phyloP scores from a whole-genome alignment of 164 flowering plant species.

The Sedum album region DNA sequence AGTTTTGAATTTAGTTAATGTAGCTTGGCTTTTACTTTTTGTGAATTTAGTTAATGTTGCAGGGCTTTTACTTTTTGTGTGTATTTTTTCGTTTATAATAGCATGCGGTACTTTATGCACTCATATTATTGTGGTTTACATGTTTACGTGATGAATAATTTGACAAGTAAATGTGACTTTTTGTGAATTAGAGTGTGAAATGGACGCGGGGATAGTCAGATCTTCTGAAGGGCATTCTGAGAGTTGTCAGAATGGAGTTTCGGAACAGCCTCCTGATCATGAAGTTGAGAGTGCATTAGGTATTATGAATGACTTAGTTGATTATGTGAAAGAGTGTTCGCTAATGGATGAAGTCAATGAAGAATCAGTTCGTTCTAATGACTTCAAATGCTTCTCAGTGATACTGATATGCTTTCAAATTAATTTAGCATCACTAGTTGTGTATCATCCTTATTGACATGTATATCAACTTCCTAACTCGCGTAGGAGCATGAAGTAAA shows the following conservation, averaged over 20 bases:
- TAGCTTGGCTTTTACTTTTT: not conserved
- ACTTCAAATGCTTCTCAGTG: not conserved
- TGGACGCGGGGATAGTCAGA: conserved; percentile 33
- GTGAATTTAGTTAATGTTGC: too few species aligned
- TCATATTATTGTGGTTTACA: too few species aligned
- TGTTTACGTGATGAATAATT: not conserved
- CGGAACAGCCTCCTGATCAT: conserved; percentile 13
- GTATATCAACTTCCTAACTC: too few species aligned
- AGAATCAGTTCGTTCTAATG: conserved; percentile 20
- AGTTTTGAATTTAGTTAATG: not conserved
- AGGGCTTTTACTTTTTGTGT: not conserved
- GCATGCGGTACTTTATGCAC: too few species aligned
- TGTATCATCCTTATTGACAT: too few species aligned
- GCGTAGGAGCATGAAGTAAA: conserved; percentile 37
- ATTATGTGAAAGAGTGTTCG: conserved; percentile 14
- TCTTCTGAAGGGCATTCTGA: conserved; percentile 18
- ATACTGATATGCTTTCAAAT: too few species aligned
- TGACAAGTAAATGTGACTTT: not conserved
- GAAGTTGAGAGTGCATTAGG: conserved; percentile 19
- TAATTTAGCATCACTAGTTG: too few species aligned
- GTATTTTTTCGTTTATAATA: too few species aligned
- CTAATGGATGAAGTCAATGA: conserved; percentile 18
- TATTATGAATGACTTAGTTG: conserved; percentile 16
- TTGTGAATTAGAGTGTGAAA: conserved; percentile 17
- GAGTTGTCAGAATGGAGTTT: conserved; percentile 34